These are phyloP conservation scores for Dactylellina cionopaga DNA, from an alignment of 2,329 filamentous ascomycete genomes.

Conservation along the genomic window DNA sequence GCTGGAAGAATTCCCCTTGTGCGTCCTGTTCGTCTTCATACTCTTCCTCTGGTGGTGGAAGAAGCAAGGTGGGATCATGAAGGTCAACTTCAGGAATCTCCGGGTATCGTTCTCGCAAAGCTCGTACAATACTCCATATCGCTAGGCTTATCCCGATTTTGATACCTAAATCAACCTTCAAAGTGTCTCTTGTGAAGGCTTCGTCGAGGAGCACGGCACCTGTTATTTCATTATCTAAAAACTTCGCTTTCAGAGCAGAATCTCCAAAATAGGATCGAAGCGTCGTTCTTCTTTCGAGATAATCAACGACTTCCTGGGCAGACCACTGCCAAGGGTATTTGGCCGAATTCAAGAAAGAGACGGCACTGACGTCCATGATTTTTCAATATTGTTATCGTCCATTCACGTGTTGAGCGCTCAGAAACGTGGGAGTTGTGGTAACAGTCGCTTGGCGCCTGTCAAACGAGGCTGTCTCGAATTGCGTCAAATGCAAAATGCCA, in stretches of 20 bases:
- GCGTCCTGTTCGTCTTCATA: background rate
- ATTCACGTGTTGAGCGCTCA: too few species aligned
- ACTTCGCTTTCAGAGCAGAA: background rate
- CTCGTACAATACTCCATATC: constrained; percentile 9
- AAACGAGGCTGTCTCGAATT: too few species aligned
- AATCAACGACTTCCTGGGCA: constrained; percentile 21
- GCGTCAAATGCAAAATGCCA: too few species aligned
- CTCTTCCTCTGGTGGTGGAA: background rate
- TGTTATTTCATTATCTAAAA: constrained; percentile 29
- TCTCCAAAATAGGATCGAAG: constrained; percentile 8
- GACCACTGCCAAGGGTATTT: constrained; percentile 38
- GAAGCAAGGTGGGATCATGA: constrained; percentile 10
- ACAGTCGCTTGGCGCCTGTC: too few species aligned
- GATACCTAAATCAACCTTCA: constrained; percentile 12
- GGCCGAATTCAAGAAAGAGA: background rate
- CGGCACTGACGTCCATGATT: background rate
- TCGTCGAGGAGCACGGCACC: constrained; percentile 9
- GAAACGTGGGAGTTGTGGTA: too few species aligned
- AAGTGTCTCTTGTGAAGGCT: background rate
- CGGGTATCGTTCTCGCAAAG: constrained; percentile 3
- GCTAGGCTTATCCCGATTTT: constrained; percentile 6
- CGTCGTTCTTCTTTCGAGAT: background rate
- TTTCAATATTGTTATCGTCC: background rate
- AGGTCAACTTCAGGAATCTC: constrained; percentile 1
- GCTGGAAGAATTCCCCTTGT: background rate